phyloP scores from a whole-genome alignment of 2,329 filamentous ascomycete genomes.

The Colletotrichum sp. region DNA sequence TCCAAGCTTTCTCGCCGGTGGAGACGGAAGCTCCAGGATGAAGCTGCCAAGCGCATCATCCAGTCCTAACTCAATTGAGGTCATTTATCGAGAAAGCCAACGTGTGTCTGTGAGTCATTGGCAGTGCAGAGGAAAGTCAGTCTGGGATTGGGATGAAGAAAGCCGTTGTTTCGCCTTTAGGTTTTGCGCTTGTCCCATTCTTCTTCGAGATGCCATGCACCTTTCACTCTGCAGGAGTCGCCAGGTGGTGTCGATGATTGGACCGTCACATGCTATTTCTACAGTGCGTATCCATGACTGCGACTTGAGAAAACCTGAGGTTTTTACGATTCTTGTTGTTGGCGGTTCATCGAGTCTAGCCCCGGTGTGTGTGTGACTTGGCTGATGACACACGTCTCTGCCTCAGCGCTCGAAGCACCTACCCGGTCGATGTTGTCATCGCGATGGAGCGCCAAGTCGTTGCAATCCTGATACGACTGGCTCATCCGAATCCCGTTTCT shows the following conservation, averaged over 20 bases:
- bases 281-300: not conserved
- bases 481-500: not conserved
- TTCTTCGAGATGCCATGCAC: not conserved
- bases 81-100: not conserved
- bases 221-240: not conserved
- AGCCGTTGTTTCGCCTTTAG: not conserved
- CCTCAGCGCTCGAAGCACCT: not conserved
- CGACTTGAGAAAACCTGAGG: accelerated
- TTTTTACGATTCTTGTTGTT: not conserved
- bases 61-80: not conserved
- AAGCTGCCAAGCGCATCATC: not conserved
- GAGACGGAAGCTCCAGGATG: not conserved
- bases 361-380: not conserved
- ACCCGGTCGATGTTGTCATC: not conserved
- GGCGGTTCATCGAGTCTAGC: not conserved
- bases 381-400: not conserved
- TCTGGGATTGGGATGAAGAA: not conserved
- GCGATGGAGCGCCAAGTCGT: not conserved
- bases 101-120: not conserved
- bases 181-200: not conserved
- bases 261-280: not conserved
- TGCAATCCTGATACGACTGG: not conserved
- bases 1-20: not conserved
- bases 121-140: not conserved
- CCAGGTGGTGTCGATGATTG: not conserved